These are phyloP conservation scores for Beta lomatogona DNA, from an alignment of 179 eudicot species.

Conservation along the genomic window DNA sequence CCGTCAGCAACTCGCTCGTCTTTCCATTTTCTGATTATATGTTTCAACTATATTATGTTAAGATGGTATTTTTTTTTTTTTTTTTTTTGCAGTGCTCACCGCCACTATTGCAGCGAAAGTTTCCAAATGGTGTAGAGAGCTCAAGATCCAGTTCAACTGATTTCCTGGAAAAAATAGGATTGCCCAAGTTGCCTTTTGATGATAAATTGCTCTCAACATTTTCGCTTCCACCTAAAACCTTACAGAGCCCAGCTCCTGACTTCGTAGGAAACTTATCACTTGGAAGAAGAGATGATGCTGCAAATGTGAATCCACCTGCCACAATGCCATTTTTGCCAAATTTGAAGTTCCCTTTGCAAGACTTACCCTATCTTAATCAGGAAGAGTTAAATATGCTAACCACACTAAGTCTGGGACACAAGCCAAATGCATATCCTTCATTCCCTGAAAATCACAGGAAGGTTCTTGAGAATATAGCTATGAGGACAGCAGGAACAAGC, in stretches of 20 bases:
- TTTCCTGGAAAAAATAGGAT: constrained; percentile 61
- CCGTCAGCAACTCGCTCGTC: neutral
- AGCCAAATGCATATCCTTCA: constrained; percentile 47
- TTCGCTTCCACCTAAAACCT: constrained; percentile 48
- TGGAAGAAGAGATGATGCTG: constrained; percentile 54
- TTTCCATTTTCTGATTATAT: neutral
- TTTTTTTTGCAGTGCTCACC: constrained; percentile 55
- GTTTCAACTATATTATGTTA: neutral
- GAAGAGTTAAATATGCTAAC: constrained; percentile 57
- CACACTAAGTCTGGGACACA: constrained; percentile 59
- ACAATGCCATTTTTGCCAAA: constrained; percentile 61
- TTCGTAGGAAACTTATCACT: constrained; percentile 65
- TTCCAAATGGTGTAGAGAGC: constrained; percentile 47
- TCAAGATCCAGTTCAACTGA: constrained; percentile 48
- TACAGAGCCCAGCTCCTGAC: constrained; percentile 50
- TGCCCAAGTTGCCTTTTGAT: constrained; percentile 77
- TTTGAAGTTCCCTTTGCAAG: constrained; percentile 54
- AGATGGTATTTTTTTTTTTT: constrained; percentile 13
- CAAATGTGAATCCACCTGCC: constrained; percentile 44
- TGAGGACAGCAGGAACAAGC: constrained; percentile 71
- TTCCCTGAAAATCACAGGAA: constrained; percentile 86
- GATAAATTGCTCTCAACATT: constrained; percentile 56
- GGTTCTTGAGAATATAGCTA: constrained; percentile 84
- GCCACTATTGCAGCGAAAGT: constrained; percentile 45
- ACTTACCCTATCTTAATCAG: constrained; percentile 39